Conservation (phyloP, 371 early-diverging fungal genomes). For the Mortierella polycephala region DNA sequence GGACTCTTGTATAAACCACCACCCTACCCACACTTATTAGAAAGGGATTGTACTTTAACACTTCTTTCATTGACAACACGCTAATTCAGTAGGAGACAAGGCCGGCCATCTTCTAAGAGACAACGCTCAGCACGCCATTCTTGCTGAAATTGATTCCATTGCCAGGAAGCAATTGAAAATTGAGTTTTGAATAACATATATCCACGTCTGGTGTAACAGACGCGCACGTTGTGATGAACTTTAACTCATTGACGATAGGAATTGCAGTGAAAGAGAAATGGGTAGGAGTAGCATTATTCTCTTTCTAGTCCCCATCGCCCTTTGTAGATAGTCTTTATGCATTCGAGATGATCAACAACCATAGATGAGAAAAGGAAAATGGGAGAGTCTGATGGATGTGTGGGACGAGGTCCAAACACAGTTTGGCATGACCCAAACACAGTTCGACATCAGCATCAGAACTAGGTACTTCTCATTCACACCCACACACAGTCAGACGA, state of each 20-base stretch:
- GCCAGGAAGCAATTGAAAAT: not conserved
- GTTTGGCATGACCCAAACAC: conserved; percentile 44
- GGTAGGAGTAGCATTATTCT: no score
- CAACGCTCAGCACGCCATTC: conserved; percentile 27
- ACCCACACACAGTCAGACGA: conserved; percentile 50
- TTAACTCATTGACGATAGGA: not conserved
- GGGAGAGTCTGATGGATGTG: conserved; percentile 4
- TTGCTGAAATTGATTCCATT: conserved; percentile 19
- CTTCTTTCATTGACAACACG: not conserved
- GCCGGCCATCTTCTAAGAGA: no score
- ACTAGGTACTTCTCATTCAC: not conserved
- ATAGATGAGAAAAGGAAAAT: not conserved
- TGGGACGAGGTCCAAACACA: conserved; percentile 49
- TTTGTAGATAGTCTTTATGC: not conserved
- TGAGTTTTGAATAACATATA: not conserved
- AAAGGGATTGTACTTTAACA: not conserved
- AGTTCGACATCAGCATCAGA: no score
- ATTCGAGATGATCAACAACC: conserved; percentile 1
- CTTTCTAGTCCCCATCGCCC: not conserved
- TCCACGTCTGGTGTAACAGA: not conserved
- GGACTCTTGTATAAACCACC: no score
- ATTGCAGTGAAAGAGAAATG: no score
- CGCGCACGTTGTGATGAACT: not conserved
- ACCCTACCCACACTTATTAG: no score
- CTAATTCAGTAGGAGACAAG: no score